Evolutionary conservation across 2,329 filamentous ascomycete genomes (phyloP).

Genomic region (Fusarium lyarnte): DNA sequence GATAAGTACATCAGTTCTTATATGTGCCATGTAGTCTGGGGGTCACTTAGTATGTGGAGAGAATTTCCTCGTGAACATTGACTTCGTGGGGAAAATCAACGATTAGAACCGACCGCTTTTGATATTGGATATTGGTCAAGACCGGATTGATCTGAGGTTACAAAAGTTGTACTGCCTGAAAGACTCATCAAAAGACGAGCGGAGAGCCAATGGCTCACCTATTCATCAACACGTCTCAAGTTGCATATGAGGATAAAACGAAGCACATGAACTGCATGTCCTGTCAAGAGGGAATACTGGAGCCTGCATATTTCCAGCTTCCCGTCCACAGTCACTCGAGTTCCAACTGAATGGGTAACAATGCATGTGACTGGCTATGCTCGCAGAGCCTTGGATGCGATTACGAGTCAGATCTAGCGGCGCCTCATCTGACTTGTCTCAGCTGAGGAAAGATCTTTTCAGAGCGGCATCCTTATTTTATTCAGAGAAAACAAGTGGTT

Average conservation of each 20-base stretch:
- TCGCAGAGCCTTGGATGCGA: conserved; percentile 14
- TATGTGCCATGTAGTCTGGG: not conserved
- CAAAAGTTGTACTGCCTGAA: not conserved
- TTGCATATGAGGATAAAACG: not conserved
- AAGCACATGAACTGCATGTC: conserved; percentile 5
- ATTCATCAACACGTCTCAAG: not conserved
- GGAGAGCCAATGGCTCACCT: not conserved
- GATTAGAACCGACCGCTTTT: conserved; percentile 6
- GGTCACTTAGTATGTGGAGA: conserved; percentile 24
- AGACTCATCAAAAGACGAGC: not conserved
- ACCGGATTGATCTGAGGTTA: not conserved
- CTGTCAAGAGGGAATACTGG: conserved; percentile 14
- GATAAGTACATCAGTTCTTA: conserved; percentile 14
- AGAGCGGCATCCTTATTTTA: not conserved
- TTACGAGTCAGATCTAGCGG: conserved; percentile 14
- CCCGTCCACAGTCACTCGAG: conserved; percentile 6
- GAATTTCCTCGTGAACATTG: conserved; percentile 10
- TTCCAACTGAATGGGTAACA: conserved; percentile 23
- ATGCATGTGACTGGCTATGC: conserved; percentile 29
- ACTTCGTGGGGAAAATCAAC: conserved; percentile 25
- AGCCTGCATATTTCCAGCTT: conserved; percentile 26
- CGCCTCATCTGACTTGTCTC: conserved; percentile 18
- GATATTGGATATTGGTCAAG: conserved; percentile 3
- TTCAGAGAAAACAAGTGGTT: not conserved
- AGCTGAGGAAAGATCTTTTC: not conserved